Evolutionary conservation across 306 rosid species (phyloP).

Genomic region (Parietaria judaica): DNA sequence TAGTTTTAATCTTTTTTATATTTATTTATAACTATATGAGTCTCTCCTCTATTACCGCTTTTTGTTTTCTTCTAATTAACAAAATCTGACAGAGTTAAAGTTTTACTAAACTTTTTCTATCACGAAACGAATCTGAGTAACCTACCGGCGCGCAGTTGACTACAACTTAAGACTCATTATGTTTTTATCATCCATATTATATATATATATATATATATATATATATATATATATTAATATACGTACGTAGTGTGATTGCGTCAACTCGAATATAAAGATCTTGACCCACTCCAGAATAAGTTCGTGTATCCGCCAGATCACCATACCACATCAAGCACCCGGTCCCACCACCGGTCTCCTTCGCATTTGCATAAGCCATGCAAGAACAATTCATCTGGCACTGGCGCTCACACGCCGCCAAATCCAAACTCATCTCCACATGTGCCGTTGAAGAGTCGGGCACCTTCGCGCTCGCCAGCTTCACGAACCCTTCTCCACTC

Average conservation of each 20-base stretch:
- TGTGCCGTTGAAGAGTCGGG: constrained; percentile 35
- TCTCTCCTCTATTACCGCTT: too few species aligned
- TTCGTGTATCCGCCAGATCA: constrained; percentile 36
- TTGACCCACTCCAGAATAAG: constrained; percentile 25
- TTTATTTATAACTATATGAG: too few species aligned
- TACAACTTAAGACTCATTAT: too few species aligned
- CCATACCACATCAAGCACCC: constrained; percentile 56
- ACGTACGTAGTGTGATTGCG: constrained; percentile 16
- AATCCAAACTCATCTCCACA: constrained; percentile 18
- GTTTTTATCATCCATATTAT: too few species aligned
- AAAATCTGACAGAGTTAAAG: too few species aligned
- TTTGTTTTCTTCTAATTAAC: too few species aligned
- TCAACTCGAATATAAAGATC: constrained; percentile 47
- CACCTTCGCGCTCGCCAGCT: constrained; percentile 25
- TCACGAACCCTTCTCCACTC: constrained; percentile 52
- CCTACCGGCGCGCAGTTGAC: too few species aligned
- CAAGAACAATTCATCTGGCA: constrained; percentile 51
- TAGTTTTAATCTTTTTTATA: too few species aligned
- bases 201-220: too few species aligned
- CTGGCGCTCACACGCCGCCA: constrained; percentile 25
- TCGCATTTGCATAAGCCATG: constrained; percentile 29
- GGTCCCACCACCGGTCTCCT: constrained; percentile 27
- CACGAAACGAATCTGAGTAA: too few species aligned
- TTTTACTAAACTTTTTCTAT: too few species aligned
- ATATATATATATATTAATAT: too few species aligned